These are phyloP conservation scores for Chlorophyllum brunneum DNA, from an alignment of 768 basidiomycete genomes.

Conservation along the genomic window DNA sequence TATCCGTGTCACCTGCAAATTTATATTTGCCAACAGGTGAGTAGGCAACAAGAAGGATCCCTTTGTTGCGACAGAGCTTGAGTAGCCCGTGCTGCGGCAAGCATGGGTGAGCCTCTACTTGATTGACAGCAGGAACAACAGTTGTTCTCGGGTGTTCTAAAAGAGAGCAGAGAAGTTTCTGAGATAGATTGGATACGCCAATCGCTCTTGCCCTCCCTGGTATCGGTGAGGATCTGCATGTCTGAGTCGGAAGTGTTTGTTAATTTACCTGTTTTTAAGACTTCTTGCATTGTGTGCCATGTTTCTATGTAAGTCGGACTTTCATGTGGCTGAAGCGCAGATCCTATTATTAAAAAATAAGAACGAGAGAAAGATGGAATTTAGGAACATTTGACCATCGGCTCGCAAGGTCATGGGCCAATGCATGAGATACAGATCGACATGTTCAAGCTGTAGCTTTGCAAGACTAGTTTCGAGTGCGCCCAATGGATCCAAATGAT, in stretches of 20 bases:
- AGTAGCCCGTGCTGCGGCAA: conserved; percentile 40
- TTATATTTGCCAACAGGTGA: conserved; percentile 35
- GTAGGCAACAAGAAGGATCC: conserved; percentile 46
- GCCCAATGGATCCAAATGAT: conserved; percentile 29
- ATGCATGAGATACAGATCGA: conserved; percentile 47
- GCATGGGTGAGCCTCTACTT: conserved; percentile 43
- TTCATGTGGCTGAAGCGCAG: conserved; percentile 7
- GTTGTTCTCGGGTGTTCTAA: conserved; percentile 8
- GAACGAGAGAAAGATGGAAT: not conserved
- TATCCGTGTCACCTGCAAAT: conserved; percentile 5
- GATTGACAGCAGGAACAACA: conserved; percentile 22
- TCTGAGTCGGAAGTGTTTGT: not conserved
- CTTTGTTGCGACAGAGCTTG: conserved; percentile 35
- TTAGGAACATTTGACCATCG: not conserved
- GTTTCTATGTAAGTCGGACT: conserved; percentile 12
- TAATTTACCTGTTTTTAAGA: conserved; percentile 7
- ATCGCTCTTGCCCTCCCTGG: conserved; percentile 8
- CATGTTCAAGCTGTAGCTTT: conserved; percentile 35
- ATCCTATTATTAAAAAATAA: conserved; percentile 12
- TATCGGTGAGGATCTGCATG: not conserved
- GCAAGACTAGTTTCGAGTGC: conserved; percentile 31
- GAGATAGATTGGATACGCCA: conserved; percentile 12
- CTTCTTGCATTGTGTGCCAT: conserved; percentile 7
- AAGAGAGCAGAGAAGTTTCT: not conserved
- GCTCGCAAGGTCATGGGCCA: conserved; percentile 12